Conservation (phyloP, 768 basidiomycete species). For the Lyophyllum semitale region DNA sequence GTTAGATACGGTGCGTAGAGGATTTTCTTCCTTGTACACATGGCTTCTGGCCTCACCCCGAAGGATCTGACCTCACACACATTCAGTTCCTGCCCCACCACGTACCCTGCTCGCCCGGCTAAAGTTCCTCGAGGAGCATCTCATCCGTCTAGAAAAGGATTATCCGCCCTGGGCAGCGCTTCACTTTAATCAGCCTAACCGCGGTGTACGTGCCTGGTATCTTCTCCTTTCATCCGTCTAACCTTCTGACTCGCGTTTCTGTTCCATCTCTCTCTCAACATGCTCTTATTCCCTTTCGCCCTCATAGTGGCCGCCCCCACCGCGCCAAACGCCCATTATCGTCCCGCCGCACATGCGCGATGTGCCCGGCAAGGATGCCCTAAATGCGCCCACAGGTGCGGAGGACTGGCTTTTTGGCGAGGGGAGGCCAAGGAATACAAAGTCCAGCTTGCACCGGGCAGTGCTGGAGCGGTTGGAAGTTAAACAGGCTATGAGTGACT, state of each 20-base stretch:
- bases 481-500: conserved; percentile 65
- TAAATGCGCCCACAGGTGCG: background rate
- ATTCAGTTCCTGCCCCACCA: conserved; percentile 70
- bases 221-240: background rate
- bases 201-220: conserved; percentile 56
- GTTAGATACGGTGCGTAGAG: conserved; percentile 65
- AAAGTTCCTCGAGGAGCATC: conserved; percentile 74
- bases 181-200: conserved; percentile 85
- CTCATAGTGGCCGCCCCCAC: conserved; percentile 80
- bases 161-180: conserved; percentile 87
- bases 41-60: no score
- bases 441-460: conserved; percentile 70
- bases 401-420: conserved; percentile 9
- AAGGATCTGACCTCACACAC: no score
- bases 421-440: conserved; percentile 40
- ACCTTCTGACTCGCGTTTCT: background rate
- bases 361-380: conserved; percentile 1
- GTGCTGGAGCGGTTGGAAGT: conserved; percentile 78
- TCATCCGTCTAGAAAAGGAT: conserved; percentile 75
- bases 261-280: no score
- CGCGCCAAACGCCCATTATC: conserved; percentile 75
- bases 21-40: no score
- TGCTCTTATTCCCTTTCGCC: background rate
- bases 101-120: conserved; percentile 64
- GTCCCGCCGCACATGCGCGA: conserved; percentile 62